A percentile compares a stretch with the other conserved stretches of the same genome.
These are phyloP conservation scores for Cystobasidiaceae sp. DNA, from an alignment of 1,284 basidiomycete species.

Conservation along the genomic window DNA sequence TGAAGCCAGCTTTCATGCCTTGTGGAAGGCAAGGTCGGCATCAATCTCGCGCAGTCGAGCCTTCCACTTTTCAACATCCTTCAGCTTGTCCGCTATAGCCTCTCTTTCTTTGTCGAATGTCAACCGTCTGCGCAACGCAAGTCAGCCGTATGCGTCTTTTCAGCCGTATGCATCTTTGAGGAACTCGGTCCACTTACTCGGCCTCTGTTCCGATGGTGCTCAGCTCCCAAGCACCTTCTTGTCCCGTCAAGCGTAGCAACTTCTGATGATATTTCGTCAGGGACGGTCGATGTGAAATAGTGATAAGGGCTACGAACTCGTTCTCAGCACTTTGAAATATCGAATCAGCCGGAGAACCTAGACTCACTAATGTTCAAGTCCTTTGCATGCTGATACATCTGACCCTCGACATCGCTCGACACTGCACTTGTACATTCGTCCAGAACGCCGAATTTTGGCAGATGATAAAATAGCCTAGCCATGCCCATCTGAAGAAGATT, in stretches of 20 bases:
- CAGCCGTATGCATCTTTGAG: not conserved
- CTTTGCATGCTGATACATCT: constrained; percentile 93
- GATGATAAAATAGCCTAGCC: constrained; percentile 77
- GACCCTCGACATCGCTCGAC: constrained; percentile 89
- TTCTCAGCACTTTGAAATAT: too few relatives aligned
- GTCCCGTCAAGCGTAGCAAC: constrained; percentile 64
- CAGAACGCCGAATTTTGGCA: constrained; percentile 56
- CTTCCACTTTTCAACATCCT: constrained; percentile 49
- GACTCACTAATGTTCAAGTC: constrained; percentile 69
- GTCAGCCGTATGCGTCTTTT: not conserved
- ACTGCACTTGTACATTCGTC: constrained; percentile 92
- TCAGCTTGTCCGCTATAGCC: constrained; percentile 46
- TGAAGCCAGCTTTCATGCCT: not conserved
- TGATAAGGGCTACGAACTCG: constrained; percentile 67
- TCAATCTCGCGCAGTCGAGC: constrained; percentile 47
- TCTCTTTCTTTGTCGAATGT: constrained; percentile 53
- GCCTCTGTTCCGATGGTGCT: constrained; percentile 64
- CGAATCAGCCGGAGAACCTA: too few relatives aligned
- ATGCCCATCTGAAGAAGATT: constrained; percentile 66
- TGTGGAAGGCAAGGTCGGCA: constrained; percentile 46
- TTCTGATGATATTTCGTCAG: constrained; percentile 77
- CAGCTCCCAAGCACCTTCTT: constrained; percentile 65
- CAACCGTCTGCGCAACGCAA: constrained; percentile 49
- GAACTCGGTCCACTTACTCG: constrained; percentile 46
- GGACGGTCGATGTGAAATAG: constrained; percentile 77